phyloP scores from a whole-genome alignment of 192 early-diverging fungal species.

The Mortierella alpina region DNA sequence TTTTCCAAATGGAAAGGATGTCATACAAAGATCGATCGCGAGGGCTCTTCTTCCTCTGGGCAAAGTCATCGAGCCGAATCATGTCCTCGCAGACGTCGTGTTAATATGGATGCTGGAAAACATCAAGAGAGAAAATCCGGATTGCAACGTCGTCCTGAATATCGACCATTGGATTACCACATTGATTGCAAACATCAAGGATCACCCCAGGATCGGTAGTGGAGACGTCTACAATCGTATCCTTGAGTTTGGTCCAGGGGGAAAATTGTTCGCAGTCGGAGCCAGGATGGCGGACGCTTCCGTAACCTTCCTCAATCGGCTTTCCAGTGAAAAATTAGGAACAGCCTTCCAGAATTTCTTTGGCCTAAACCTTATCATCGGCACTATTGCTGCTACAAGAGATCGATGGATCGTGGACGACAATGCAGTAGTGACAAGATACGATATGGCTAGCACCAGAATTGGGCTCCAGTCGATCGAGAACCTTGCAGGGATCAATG shows the following conservation, averaged over 20 bases:
- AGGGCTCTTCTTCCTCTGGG: not conserved
- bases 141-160: not conserved
- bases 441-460: too few species aligned
- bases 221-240: slow-evolving; percentile 5
- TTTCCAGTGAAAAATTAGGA: too few species aligned
- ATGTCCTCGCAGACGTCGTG: slow-evolving; percentile 5
- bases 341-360: too few species aligned
- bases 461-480: too few species aligned
- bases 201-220: not conserved
- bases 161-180: not conserved
- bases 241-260: not conserved
- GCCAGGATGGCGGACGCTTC: too few species aligned
- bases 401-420: too few species aligned
- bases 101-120: slow-evolving; percentile 22
- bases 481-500: too few species aligned
- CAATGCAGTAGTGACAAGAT: too few species aligned
- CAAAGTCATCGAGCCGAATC: slow-evolving; percentile 1
- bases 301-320: too few species aligned
- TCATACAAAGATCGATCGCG: not conserved
- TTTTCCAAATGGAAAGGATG: not conserved
- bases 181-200: not conserved
- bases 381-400: too few species aligned
- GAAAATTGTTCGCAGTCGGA: too few species aligned
- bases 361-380: too few species aligned
- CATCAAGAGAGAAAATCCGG: not conserved